Evolutionary conservation across 2,329 filamentous ascomycete genomes (phyloP), one percentile per base, ranked within the genome.

Genomic region (Geosmithia putterillii): DNA sequence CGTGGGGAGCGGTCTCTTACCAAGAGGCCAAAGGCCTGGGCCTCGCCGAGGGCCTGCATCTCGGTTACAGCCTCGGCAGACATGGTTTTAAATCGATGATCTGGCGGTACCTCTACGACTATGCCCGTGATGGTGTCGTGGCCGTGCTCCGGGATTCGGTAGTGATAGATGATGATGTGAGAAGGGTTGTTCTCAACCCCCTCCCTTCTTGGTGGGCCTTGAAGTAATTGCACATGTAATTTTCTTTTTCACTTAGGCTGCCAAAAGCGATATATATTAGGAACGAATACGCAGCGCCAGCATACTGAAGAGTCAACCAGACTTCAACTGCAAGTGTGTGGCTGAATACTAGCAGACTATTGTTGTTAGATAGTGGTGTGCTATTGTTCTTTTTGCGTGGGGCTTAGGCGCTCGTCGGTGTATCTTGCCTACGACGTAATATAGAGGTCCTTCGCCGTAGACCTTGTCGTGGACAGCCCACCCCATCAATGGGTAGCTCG

Each of bases 11-110:
- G 37, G 32, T 41, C 39, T 38, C 56, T 53, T 50, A 59, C 57
- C 47, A 61, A 46, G 25, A 59, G 49, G 39, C 51, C 48, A 41
- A 57, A 52, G n/a, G 56, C 55, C 23, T 52, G 52, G 7, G 40
- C 25, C 41, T 52, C 50, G 19, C 45, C 46, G 42, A 56, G 44
- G 18, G 38, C 45, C 36, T 40, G 32, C 10, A 15, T 22, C 19
- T 21, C 34, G 19, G 35, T 15, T 2, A 18, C 25, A 5, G 23
- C 22, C 17, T 41, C 20, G 17, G 40, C 15, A 15, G 37, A 39
- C 37, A 39, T 39, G 37, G 37, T 32, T 32, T 32, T 32, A 14
- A 32, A 32, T 32, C 15, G 28, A 32, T 12, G 28, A 12, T 32
- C 3, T 32, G 28, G n/a, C n/a, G n/a, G n/a, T n/a, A n/a, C n/a